Evolutionary conservation across 2,329 filamentous ascomycete species (phyloP).

Genomic region (Cadophora gregata): DNA sequence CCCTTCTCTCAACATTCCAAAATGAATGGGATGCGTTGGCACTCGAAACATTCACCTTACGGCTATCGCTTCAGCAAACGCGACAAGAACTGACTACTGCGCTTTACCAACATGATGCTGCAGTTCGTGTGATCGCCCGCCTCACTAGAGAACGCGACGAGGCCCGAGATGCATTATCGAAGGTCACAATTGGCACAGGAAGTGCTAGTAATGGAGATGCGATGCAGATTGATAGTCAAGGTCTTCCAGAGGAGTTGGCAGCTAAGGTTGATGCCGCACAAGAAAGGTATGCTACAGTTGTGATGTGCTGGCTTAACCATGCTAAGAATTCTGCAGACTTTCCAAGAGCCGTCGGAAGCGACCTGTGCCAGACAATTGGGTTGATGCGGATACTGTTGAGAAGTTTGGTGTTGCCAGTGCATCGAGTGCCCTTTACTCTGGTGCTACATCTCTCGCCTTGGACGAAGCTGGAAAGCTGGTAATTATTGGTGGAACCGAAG

Average conservation of each 20-base stretch:
- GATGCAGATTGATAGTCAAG: constrained; percentile 90
- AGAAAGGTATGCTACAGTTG: constrained; percentile 65
- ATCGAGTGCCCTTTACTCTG: constrained; percentile 64
- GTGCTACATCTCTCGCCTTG: constrained; percentile 61
- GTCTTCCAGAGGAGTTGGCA: constrained; percentile 73
- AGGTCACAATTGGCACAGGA: constrained; percentile 74
- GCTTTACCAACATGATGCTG: constrained; percentile 96
- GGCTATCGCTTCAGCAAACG: constrained; percentile 87
- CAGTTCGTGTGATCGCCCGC: constrained; percentile 91
- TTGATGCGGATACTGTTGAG: constrained; percentile 73
- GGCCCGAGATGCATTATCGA: constrained; percentile 85
- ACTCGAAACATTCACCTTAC: constrained; percentile 88
- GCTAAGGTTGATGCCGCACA: constrained; percentile 82
- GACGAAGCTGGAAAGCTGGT: constrained; percentile 64
- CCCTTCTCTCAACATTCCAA: constrained; percentile 91
- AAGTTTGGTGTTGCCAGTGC: constrained; percentile 59
- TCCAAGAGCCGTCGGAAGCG: constrained; percentile 91
- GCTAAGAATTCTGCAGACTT: constrained; percentile 59
- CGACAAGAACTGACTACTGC: constrained; percentile 92
- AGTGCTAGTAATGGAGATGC: constrained; percentile 70
- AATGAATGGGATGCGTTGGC: constrained; percentile 98
- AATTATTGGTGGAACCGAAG: constrained; percentile 67
- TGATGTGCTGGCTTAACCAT: constrained; percentile 10
- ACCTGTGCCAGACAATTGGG: constrained; percentile 84
- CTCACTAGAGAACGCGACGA: constrained; percentile 92